phyloP scores from a whole-genome alignment of 2,329 filamentous ascomycete genomes.

The Esteya vermicola region DNA sequence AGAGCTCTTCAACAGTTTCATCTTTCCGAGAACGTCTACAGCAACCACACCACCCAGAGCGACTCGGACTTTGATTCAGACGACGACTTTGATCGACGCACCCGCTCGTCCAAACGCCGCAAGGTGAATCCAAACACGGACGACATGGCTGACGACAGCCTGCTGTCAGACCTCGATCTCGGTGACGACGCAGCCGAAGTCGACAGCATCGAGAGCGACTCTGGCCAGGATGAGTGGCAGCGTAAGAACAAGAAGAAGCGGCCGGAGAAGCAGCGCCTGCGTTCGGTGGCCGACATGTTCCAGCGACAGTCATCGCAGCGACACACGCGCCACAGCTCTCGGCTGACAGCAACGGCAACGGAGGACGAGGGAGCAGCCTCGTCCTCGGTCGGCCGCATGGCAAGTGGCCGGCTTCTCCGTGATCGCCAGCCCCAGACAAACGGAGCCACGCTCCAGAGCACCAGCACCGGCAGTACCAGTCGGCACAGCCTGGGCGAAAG shows the following conservation, averaged over 20 bases:
- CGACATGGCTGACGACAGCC: not conserved
- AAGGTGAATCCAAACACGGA: not conserved
- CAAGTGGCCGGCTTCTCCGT: no score
- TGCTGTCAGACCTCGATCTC: slow-evolving; percentile 1
- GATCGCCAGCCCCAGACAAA: no score
- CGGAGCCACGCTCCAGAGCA: no score
- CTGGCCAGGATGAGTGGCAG: not conserved
- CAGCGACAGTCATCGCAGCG: no score
- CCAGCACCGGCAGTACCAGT: no score
- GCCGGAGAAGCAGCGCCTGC: slow-evolving; percentile 2
- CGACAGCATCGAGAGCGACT: not conserved
- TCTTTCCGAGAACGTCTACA: no score
- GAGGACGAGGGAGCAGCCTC: no score
- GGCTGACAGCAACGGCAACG: slow-evolving; percentile 1
- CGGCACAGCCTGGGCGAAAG: no score
- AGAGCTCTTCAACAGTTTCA: slow-evolving; percentile 5
- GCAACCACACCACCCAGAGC: slow-evolving; percentile 3
- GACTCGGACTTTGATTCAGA: not conserved
- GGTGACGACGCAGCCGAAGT: slow-evolving; percentile 3
- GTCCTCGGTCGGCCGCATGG: no score
- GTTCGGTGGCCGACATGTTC: not conserved
- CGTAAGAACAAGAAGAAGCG: no score
- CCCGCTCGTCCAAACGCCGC: slow-evolving; percentile 2
- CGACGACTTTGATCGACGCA: not conserved
- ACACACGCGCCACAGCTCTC: slow-evolving; percentile 7